Base-by-base conservation (phyloP, 305 asterid genomes). In the Rubia balearica region DNA sequence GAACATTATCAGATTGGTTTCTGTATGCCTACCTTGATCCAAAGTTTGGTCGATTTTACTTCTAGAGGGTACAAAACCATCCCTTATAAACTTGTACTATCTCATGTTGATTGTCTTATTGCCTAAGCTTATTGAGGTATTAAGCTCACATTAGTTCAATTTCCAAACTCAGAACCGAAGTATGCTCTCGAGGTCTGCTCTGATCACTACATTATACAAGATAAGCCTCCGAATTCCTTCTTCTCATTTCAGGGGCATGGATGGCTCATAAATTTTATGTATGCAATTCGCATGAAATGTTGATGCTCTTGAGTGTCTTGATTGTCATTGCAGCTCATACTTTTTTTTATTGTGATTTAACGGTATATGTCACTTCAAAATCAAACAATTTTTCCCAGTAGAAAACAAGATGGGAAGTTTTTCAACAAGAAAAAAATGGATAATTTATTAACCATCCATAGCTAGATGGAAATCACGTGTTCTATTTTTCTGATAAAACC, bases 131-230 rank as follows among this genome's bases (percentile, higher is more conserved):
- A 16, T 77, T 3, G 96, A 89, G 79, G 95, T 86, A 14, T 71
- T 85, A 38, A 65, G 78, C 51, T 69, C 88, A 24, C 92, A 90
- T 66, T 92, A 89, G 38, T 89, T 82, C 81, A 85, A 75, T 72
- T 89, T 89, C 65, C 78, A 74, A 13, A 75, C 90, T 3, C 84
- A 79, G 72, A 74, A 82, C 65, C 89, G 88, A 0, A 95, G 95
- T 12, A 85, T 88, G 96, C 78, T 84, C 56, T 84, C 86, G 36
- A 86, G 92, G n/a, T 81, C 91, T 33, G 62, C 85, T 30, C 56
- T 90, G 36, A 79, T 83, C 19, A 75, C 90, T 27, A 80, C 85
- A 3, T 59, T 90, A 46, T 86, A 82, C 74, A 74, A 84, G 71
- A 90, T 88, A 72, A 95, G 95, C 14, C 83, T 90, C 0, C 70